phyloP scores from a whole-genome alignment of 129 eudicot species.

The Flaveria brownii region DNA sequence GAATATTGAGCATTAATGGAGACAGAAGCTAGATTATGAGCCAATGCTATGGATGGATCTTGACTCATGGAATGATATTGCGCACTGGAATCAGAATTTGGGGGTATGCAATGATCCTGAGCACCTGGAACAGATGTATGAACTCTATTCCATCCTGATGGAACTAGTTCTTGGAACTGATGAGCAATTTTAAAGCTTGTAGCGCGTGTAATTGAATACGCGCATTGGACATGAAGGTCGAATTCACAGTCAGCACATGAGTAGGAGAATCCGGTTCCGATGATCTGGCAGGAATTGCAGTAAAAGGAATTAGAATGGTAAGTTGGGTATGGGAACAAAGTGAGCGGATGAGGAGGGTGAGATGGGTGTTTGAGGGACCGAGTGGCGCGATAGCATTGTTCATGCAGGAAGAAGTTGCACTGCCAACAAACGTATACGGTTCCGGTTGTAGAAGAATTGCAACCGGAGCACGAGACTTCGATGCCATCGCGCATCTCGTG shows the following conservation, averaged over 20 bases:
- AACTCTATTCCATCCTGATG: conserved; percentile 31
- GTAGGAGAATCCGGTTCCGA: conserved; percentile 65
- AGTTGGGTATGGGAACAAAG: conserved; percentile 67
- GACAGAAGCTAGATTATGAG: conserved; percentile 10
- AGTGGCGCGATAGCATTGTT: conserved; percentile 50
- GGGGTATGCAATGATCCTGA: conserved; percentile 2
- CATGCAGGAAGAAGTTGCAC: conserved; percentile 38
- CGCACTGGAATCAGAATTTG: background rate
- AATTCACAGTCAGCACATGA: conserved; percentile 64
- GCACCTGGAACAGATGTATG: conserved; percentile 29
- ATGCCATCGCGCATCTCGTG: conserved; percentile 33
- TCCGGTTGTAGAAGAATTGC: conserved; percentile 29
- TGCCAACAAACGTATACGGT: conserved; percentile 36
- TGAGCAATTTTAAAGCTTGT: conserved; percentile 32
- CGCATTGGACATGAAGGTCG: conserved; percentile 76
- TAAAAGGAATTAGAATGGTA: conserved; percentile 56
- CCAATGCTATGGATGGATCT: conserved; percentile 13
- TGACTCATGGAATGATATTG: conserved; percentile 10
- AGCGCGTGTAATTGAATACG: conserved; percentile 33
- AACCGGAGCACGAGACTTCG: conserved; percentile 45
- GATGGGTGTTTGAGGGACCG: conserved; percentile 56
- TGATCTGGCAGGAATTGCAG: conserved; percentile 53
- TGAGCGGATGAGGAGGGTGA: conserved; percentile 59
- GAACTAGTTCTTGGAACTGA: conserved; percentile 36
- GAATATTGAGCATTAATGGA: background rate